These are phyloP conservation scores for Parascedosporium putredinis DNA, from an alignment of 2,329 filamentous ascomycete species.

Conservation along the genomic window DNA sequence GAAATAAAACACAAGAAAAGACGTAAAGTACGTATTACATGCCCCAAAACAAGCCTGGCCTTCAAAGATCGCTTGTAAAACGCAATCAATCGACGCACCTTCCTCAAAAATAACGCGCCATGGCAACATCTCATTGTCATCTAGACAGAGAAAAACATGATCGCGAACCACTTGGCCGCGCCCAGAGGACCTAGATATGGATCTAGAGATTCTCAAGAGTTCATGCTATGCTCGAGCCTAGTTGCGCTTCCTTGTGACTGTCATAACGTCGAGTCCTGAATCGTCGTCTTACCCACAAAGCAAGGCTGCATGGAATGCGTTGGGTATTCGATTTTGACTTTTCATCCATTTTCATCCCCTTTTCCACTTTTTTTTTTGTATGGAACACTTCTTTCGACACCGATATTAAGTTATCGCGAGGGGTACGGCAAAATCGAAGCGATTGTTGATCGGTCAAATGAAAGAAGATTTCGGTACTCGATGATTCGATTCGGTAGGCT, in stretches of 20 bases:
- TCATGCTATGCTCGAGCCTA: too few relatives aligned
- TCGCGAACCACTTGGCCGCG: too few relatives aligned
- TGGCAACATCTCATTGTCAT: background rate
- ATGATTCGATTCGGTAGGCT: background rate
- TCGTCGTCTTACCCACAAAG: too few relatives aligned
- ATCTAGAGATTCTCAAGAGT: too few relatives aligned
- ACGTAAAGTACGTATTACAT: constrained; percentile 9
- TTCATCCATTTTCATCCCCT: background rate
- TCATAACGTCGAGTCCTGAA: too few relatives aligned
- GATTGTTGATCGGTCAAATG: background rate
- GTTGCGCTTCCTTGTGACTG: too few relatives aligned
- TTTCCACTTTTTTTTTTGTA: background rate
- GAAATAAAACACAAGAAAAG: constrained; percentile 9
- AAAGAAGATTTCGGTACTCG: background rate
- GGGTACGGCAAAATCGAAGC: background rate
- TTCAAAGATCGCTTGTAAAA: background rate
- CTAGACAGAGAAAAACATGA: constrained; percentile 2
- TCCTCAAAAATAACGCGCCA: background rate
- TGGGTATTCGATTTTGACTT: too few relatives aligned
- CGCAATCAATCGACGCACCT: background rate
- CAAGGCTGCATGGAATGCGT: too few relatives aligned
- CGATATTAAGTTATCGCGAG: background rate
- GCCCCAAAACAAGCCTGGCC: background rate
- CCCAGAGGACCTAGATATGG: too few relatives aligned
- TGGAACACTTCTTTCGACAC: constrained; percentile 3